These are phyloP conservation scores for Colletotrichum tamarilloi DNA, from an alignment of 2,329 filamentous ascomycete genomes.

Conservation along the genomic window DNA sequence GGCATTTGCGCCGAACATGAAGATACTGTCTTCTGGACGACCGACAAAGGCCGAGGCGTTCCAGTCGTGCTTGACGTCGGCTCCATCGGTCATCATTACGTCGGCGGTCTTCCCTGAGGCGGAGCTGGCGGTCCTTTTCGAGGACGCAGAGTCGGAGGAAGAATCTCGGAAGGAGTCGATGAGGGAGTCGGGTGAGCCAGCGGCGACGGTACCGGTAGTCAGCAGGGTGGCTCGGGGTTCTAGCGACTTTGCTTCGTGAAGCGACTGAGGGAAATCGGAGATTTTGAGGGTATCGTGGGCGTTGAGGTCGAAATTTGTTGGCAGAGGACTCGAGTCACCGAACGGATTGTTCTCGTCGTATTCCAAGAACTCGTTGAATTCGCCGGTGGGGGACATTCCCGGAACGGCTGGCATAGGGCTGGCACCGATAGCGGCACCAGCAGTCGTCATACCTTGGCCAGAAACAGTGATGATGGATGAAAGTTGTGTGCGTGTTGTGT, in stretches of 20 bases:
- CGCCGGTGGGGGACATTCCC: slow-evolving; percentile 46
- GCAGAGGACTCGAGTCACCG: slow-evolving; percentile 44
- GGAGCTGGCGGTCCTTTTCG: slow-evolving; percentile 59
- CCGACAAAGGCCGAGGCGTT: slow-evolving; percentile 47
- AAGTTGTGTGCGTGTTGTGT: not conserved
- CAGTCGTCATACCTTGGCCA: slow-evolving; percentile 38
- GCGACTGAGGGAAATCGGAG: slow-evolving; percentile 41
- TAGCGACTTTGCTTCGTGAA: slow-evolving; percentile 31
- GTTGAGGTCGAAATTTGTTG: slow-evolving; percentile 44
- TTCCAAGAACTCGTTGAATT: slow-evolving; percentile 48
- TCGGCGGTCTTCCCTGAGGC: slow-evolving; percentile 59
- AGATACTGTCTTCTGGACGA: slow-evolving; percentile 49
- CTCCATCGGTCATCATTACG: slow-evolving; percentile 55
- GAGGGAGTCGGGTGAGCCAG: slow-evolving; percentile 55
- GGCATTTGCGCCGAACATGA: slow-evolving; percentile 46
- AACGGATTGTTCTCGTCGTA: slow-evolving; percentile 50
- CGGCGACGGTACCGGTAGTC: slow-evolving; percentile 42
- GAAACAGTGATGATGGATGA: slow-evolving; percentile 23
- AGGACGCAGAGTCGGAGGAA: slow-evolving; percentile 63
- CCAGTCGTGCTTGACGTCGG: slow-evolving; percentile 57
- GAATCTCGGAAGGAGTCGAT: slow-evolving; percentile 59
- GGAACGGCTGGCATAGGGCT: slow-evolving; percentile 53
- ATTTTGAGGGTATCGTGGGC: slow-evolving; percentile 50
- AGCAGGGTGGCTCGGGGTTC: slow-evolving; percentile 36
- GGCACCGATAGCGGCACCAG: slow-evolving; percentile 40